Evolutionary conservation across 495 filamentous ascomycete species (phyloP).

Genomic region (Penicillium lividum): DNA sequence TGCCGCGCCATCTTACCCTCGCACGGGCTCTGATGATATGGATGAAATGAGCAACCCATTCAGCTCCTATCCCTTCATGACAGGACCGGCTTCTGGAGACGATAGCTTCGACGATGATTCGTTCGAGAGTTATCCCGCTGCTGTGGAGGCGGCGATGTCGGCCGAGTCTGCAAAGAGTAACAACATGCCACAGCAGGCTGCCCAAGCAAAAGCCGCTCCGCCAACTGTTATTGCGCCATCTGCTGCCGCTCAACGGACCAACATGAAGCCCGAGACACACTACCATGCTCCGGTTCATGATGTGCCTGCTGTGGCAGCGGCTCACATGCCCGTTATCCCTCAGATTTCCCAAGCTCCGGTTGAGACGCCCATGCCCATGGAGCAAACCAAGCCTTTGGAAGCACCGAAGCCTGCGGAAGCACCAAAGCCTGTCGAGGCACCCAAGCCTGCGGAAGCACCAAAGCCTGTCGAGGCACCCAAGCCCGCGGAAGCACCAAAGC

Average conservation of each 20-base stretch:
- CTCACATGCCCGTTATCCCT: not conserved
- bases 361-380: not conserved
- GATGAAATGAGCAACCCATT: conserved; percentile 10
- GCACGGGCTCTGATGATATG: not conserved
- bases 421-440: not conserved
- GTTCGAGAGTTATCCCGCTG: conserved; percentile 16
- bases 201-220: not conserved
- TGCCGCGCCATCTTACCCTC: conserved; percentile 23
- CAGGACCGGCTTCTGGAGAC: conserved; percentile 7
- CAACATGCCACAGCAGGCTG: not conserved
- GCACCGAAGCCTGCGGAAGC: not conserved
- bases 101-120: conserved; percentile 18
- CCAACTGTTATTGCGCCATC: not conserved
- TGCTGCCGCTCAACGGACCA: not conserved
- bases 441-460: not conserved
- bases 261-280: not conserved
- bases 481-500: not conserved
- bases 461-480: not conserved
- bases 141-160: conserved; percentile 17
- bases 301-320: not conserved
- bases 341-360: not conserved
- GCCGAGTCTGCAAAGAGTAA: conserved; percentile 1
- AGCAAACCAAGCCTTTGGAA: no score
- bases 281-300: no score
- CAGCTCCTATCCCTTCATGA: conserved; percentile 24